Percentiles rank a stretch among this genome's conserved stretches.
Evolutionary conservation across 768 basidiomycete genomes (phyloP).

Genomic region (Mrakia gelida): DNA sequence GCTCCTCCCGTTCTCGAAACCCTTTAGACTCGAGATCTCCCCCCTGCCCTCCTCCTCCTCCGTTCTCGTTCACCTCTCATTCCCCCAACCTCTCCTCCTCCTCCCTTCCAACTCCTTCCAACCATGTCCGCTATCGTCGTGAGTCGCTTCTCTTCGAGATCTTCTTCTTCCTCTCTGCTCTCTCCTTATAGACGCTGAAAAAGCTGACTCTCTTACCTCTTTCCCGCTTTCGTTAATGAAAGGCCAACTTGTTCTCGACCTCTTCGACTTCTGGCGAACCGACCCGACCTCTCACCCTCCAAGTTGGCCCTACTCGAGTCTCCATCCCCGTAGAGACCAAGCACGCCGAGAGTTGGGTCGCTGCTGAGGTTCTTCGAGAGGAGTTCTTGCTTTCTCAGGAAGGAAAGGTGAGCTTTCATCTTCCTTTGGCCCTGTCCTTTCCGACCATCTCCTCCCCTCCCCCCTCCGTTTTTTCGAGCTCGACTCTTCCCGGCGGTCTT

Average conservation of each 20-base stretch:
- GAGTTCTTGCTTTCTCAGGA: conserved; percentile 61
- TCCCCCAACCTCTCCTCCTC: not conserved
- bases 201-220: too few relatives aligned
- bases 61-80: not conserved
- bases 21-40: conserved; percentile 11
- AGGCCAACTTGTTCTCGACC: conserved; percentile 33
- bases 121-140: conserved; percentile 12
- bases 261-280: conserved; percentile 33
- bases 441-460: not conserved
- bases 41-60: not conserved
- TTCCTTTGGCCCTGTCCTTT: too few relatives aligned
- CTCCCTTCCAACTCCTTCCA: not conserved
- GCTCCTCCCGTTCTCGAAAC: not conserved
- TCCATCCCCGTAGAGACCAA: conserved; percentile 78
- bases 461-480: not conserved
- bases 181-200: not conserved
- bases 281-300: conserved; percentile 45
- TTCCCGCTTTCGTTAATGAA: not conserved
- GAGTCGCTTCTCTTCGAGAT: not conserved
- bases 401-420: conserved; percentile 27
- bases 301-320: conserved; percentile 47
- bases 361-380: conserved; percentile 84
- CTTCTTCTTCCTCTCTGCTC: not conserved
- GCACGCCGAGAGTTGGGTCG: conserved; percentile 78
- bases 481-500: not conserved